Base-by-base conservation (phyloP, 2,329 filamentous ascomycete species). In the Apiospora koreana region DNA sequence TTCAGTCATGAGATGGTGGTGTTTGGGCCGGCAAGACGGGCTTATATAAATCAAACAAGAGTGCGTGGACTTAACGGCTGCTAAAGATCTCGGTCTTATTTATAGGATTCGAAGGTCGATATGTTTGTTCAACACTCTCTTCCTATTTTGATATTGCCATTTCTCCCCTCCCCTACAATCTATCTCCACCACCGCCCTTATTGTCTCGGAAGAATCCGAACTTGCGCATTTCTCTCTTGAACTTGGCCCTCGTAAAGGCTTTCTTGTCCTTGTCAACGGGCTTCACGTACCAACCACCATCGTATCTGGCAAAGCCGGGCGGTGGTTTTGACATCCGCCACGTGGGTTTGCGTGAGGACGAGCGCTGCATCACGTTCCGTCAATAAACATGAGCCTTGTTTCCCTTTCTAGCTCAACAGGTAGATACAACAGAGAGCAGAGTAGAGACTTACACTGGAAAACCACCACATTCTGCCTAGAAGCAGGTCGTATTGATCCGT, bases 211-310 rank as follows among this genome's bases (percentile, higher is more conserved):
- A 54, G 23, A 25, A 54, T 3, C 48, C 48, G 48, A 54, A 31
- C 14, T 8, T 14, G 14, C 25, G 48, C 48, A 54, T 54, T 2
- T 28, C 16, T 16, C 48, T 54, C 48, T 28, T 54, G 25, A 14
- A 16, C 23, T 25, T 42, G 21, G 62, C 62, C 31, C 23, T 65
- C 62, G 41, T 65, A 21, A 41, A 42, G 2, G 31, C 35, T n/a
- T n/a, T 18, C 35, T 14, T 5, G 62, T 65, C 62, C 21, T 41
- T 41, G 21, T 65, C 18, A 2, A 65, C 35, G 9, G 62, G 62
- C 62, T 65, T 65, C 16, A 65, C 62, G 62, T 65, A 65, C 62
- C 31, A 42, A 16, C 62, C 62, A 21, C 62, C 62, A 5, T 65
- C 31, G 12, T 65, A 12, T 21, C 62, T n/a, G 21, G 35, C 35